phyloP scores from a whole-genome alignment of 2,329 filamentous ascomycete species.

The Dothistroma pini region DNA sequence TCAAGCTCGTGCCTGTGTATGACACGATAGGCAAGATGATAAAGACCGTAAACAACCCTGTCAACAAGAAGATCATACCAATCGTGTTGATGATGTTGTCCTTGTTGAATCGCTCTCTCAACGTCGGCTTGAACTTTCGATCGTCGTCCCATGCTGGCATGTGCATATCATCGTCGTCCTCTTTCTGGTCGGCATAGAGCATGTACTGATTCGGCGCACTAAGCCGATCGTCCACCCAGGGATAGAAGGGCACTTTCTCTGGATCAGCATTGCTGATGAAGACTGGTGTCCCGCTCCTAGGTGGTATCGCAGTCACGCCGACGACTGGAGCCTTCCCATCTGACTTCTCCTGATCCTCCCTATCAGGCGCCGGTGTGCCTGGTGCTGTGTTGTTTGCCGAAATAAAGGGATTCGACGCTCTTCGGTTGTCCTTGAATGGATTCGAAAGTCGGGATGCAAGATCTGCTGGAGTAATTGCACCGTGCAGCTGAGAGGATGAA shows the following conservation, averaged over 20 bases:
- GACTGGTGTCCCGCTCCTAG: constrained; percentile 23
- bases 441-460: constrained; percentile 32
- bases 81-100: constrained; percentile 43
- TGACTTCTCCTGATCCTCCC: constrained; percentile 13
- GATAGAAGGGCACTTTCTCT: constrained; percentile 38
- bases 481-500: constrained; percentile 25
- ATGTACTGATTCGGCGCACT: constrained; percentile 44
- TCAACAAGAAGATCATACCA: constrained; percentile 44
- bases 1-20: constrained; percentile 40
- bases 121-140: constrained; percentile 40
- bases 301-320: constrained; percentile 13
- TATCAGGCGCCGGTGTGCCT: constrained; percentile 16
- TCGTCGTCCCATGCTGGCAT: constrained; percentile 52
- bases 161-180: constrained; percentile 54
- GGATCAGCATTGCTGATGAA: constrained; percentile 32
- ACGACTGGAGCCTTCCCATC: constrained; percentile 13
- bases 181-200: constrained; percentile 49
- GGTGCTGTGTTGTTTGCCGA: constrained; percentile 24
- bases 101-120: constrained; percentile 45
- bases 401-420: constrained; percentile 28
- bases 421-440: constrained; percentile 33
- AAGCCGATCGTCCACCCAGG: constrained; percentile 47
- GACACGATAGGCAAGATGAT: constrained; percentile 51
- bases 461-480: constrained; percentile 23
- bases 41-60: constrained; percentile 50